Conservation (phyloP, 768 basidiomycete genomes). For the Infundibulicybe gibba region DNA sequence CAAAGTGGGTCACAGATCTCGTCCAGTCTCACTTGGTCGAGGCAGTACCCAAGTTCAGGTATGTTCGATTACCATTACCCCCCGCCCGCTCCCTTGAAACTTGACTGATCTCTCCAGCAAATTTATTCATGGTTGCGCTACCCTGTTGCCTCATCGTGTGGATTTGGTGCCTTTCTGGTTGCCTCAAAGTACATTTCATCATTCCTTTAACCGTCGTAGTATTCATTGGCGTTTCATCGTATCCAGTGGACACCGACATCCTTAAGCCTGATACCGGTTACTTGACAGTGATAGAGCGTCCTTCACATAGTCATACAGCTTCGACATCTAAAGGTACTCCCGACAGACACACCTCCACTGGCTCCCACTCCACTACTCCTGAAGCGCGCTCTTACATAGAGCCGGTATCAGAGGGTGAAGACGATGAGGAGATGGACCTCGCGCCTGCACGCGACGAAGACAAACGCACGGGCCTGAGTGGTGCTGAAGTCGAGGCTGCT, state of each 20-base stretch:
- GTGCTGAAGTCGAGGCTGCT: slow-evolving; percentile 76
- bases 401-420: slow-evolving; percentile 94
- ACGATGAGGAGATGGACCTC: slow-evolving; percentile 71
- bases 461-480: slow-evolving; percentile 72
- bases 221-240: neutral
- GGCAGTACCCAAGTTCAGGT: slow-evolving; percentile 97
- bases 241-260: slow-evolving; percentile 89
- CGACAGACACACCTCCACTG: slow-evolving; percentile 32
- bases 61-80: slow-evolving; percentile 16
- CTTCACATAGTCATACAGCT: slow-evolving; percentile 34
- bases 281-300: slow-evolving; percentile 72
- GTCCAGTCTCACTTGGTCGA: slow-evolving; percentile 94
- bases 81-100: too few relatives aligned
- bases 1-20: slow-evolving; percentile 95
- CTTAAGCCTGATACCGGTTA: slow-evolving; percentile 87
- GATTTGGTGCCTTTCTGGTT: slow-evolving; percentile 99
- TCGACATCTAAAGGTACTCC: slow-evolving; percentile 45
- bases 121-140: slow-evolving; percentile 97
- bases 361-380: slow-evolving; percentile 33
- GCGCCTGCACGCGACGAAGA: slow-evolving; percentile 79
- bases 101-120: slow-evolving; percentile 44
- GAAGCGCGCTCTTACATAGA: slow-evolving; percentile 66
- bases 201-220: neutral
- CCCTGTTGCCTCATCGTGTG: slow-evolving; percentile 86
- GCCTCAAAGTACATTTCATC: slow-evolving; percentile 69